phyloP scores from a whole-genome alignment of 75 land plant genomes.

The Sequoiadendron giganteum region DNA sequence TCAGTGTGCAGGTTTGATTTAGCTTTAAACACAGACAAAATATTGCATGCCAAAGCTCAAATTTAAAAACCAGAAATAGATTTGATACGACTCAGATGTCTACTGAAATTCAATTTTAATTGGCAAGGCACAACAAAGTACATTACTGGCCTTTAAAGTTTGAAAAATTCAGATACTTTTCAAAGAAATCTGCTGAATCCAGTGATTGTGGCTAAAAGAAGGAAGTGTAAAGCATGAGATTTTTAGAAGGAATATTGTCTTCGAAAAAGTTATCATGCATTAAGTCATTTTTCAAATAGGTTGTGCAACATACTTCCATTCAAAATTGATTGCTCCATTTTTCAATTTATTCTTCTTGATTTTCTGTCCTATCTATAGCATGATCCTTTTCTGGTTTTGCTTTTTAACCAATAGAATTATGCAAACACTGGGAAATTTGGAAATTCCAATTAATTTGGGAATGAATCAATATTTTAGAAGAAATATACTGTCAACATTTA shows the following conservation, averaged over 20 bases:
- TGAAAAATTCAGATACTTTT: too few species aligned
- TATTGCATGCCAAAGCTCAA: too few species aligned
- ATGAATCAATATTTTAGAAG: not conserved
- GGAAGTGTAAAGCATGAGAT: not conserved
- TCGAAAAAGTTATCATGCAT: not conserved
- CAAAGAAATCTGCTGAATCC: too few species aligned
- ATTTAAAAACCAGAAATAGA: too few species aligned
- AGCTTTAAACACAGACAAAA: not conserved
- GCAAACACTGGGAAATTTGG: not conserved
- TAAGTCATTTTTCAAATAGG: not conserved
- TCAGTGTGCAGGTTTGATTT: not conserved
- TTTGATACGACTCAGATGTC: not conserved
- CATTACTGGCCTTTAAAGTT: not conserved
- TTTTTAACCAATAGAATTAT: too few species aligned
- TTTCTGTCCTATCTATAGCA: not conserved
- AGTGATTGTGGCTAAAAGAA: not conserved
- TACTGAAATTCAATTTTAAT: not conserved
- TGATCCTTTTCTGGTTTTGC: not conserved
- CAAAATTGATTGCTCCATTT: not conserved
- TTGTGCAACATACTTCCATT: not conserved
- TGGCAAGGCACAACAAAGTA: not conserved
- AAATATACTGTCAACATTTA: not conserved
- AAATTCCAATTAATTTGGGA: not conserved
- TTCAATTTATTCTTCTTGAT: not conserved
- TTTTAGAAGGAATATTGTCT: not conserved